phyloP scores from a whole-genome alignment of 2,329 filamentous ascomycete species.

The Trichoderma atrobrunneum region DNA sequence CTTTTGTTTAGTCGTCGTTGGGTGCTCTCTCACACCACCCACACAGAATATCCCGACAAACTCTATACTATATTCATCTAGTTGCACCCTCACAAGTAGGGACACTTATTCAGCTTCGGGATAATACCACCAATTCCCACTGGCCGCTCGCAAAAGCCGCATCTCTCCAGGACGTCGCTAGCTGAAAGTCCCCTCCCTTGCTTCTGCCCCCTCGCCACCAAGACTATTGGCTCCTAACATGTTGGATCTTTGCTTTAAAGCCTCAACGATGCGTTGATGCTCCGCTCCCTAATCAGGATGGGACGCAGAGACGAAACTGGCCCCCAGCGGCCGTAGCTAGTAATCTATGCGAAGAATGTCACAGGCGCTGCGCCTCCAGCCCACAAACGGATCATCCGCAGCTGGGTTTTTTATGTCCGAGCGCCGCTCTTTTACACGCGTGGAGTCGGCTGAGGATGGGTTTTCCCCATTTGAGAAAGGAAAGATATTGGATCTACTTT shows the following conservation, averaged over 20 bases:
- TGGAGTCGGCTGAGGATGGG: background rate
- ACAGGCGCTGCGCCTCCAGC: background rate
- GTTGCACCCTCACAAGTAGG: background rate
- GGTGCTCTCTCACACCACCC: conserved; percentile 13
- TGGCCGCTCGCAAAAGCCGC: background rate
- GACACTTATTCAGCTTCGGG: background rate
- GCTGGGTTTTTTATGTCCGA: conserved; percentile 4
- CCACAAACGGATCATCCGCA: background rate
- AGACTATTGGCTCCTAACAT: background rate
- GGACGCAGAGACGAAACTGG: background rate
- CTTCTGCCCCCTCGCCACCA: background rate
- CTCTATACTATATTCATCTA: conserved; percentile 13
- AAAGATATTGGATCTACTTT: background rate
- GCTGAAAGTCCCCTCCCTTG: background rate
- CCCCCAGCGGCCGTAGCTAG: background rate
- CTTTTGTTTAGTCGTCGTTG: background rate
- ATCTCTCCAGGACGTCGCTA: background rate
- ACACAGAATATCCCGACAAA: conserved; percentile 1
- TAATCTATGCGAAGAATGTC: background rate
- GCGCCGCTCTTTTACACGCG: conserved; percentile 2
- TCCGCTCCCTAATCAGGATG: background rate
- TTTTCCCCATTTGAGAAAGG: background rate
- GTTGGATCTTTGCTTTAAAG: background rate
- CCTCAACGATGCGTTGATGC: background rate
- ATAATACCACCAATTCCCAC: background rate